Base-by-base conservation (phyloP, 768 basidiomycete genomes). In the Calvatia gigantea region DNA sequence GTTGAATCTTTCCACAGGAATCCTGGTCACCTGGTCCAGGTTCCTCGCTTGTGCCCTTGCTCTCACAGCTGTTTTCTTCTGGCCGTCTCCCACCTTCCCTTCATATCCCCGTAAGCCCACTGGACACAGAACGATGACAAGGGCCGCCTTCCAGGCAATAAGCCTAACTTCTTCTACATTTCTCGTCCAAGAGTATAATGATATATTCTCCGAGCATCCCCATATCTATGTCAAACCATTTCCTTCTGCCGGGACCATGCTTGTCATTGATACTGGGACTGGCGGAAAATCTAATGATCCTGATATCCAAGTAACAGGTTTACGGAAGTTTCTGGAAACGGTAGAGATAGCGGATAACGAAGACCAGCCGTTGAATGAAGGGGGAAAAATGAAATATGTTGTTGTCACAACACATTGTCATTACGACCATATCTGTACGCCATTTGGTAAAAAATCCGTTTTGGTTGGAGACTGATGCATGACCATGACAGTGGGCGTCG, bases 381-480 rank as follows among this genome's bases (percentile, higher is more conserved):
- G 62, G 2, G 73, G 75, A 8, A 62, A 56, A 43, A 62, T 78
- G 72, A 61, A 64, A 33, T 83, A 83, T 56, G 61, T 80, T 33
- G 72, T 83, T 7, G 76, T 78, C 19, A 67, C 74, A 38, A 81
- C 74, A 9, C 81, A 83, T 62, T 81, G 80, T 55, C 82, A 83
- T 58, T 82, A 80, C 58, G 82, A 83, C 59, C 81, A 83, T 59
- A 83, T 83, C 32, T 67, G 81, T 83, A 64, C 49, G 80, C 41
- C 39, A n/a, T 53, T 9, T 2, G 5, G 14, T n/a, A 25, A n/a
- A 15, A 17, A 31, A 17, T n/a, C 19, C 11, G 14, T 2, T 23
- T 21, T 42, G 41, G 14, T 21, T 38, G 12, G 17, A 39, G 17
- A 17, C 25, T 53, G 49, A 54, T 43, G 17, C 3, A 38, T 19